Evolutionary conservation across 1,139 yeast species (phyloP).

Genomic region (Geotrichum phurueaensis): DNA sequence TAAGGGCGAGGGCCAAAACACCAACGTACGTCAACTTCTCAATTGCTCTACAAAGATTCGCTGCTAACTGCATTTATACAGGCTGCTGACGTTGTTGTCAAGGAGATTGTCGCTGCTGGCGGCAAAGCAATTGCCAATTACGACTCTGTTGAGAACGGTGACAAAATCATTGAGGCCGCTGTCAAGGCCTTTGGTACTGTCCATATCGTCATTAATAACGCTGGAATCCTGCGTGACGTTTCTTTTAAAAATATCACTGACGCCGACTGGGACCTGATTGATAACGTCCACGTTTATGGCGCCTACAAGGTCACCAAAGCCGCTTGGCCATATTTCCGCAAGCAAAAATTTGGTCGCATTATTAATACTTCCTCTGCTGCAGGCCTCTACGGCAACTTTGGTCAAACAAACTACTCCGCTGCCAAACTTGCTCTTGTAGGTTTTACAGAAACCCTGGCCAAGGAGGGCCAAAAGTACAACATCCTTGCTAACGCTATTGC

Average conservation of each 20-base stretch:
- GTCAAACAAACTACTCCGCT: conserved; percentile 93
- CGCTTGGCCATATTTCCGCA: conserved; percentile 86
- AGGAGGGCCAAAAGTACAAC: conserved; percentile 84
- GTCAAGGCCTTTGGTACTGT: conserved; percentile 82
- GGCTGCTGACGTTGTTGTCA: conserved; percentile 87
- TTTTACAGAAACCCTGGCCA: conserved; percentile 87
- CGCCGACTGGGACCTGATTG: conserved; percentile 69
- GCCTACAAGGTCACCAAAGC: conserved; percentile 81
- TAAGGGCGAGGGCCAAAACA: conserved; percentile 47
- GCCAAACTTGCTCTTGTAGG: conserved; percentile 90
- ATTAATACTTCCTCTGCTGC: conserved; percentile 95
- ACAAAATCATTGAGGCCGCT: conserved; percentile 79
- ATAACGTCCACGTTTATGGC: conserved; percentile 86
- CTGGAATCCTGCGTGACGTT: conserved; percentile 76
- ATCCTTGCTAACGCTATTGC: conserved; percentile 84
- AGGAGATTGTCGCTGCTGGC: conserved; percentile 68
- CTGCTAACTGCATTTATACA: conserved; percentile 23
- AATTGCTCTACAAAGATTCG: background rate
- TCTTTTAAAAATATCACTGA: conserved; percentile 74
- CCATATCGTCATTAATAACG: conserved; percentile 86
- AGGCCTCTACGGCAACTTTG: conserved; percentile 93
- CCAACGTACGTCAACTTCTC: conserved; percentile 10
- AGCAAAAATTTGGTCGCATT: conserved; percentile 83
- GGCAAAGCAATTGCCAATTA: conserved; percentile 92
- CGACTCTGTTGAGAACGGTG: conserved; percentile 86